phyloP scores from a whole-genome alignment of 768 basidiomycete genomes.

The Hericium erinaceus region DNA sequence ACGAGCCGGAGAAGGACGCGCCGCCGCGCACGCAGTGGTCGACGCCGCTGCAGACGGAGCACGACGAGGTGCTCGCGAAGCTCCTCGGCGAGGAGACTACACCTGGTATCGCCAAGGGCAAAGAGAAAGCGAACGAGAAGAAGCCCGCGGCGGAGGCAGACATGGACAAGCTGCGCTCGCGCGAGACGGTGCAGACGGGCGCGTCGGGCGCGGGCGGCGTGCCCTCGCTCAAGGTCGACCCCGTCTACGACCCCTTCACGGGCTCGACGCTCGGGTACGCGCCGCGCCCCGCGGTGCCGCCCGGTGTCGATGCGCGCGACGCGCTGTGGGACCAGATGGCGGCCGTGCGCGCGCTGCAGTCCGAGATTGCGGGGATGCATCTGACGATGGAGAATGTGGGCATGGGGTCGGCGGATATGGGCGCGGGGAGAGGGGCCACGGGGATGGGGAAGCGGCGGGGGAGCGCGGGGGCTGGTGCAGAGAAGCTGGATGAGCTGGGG shows the following conservation, averaged over 20 bases:
- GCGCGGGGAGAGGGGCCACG: neutral
- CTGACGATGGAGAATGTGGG: slow-evolving; percentile 67
- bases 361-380: slow-evolving; percentile 69
- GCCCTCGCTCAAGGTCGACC: slow-evolving; percentile 13
- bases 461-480: neutral
- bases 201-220: slow-evolving; percentile 13
- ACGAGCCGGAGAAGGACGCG: too few relatives aligned
- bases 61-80: slow-evolving; percentile 53
- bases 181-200: neutral
- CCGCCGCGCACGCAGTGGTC: neutral
- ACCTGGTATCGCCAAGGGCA: neutral
- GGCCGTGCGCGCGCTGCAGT: slow-evolving; percentile 62
- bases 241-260: slow-evolving; percentile 39
- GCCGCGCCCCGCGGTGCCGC: slow-evolving; percentile 9
- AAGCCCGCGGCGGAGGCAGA: slow-evolving; percentile 5
- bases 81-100: slow-evolving; percentile 27
- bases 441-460: slow-evolving; percentile 3
- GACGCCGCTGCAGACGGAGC: slow-evolving; percentile 39
- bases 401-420: slow-evolving; percentile 5
- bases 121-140: neutral
- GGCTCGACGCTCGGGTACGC: slow-evolving; percentile 32
- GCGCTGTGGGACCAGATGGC: slow-evolving; percentile 62
- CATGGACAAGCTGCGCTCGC: neutral
- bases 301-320: slow-evolving; percentile 23
- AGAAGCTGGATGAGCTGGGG: slow-evolving; percentile 30